These are phyloP conservation scores for Drechslerella stenobrocha DNA, from an alignment of 2,329 filamentous ascomycete species.

Conservation along the genomic window DNA sequence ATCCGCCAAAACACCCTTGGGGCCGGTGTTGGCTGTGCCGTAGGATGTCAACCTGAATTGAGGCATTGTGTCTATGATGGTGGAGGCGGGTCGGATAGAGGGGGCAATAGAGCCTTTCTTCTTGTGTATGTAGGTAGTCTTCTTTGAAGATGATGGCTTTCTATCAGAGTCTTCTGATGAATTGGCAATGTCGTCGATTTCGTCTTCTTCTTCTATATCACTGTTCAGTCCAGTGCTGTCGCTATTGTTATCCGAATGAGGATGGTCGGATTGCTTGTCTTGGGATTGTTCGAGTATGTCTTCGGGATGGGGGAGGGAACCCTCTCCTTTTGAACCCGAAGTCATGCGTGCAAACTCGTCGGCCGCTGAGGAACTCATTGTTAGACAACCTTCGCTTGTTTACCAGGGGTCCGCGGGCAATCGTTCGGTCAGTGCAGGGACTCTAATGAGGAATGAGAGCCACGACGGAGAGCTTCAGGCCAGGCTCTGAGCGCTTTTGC, in stretches of 20 bases:
- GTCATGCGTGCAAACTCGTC: conserved; percentile 48
- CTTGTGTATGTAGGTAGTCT: conserved; percentile 45
- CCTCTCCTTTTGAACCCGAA: conserved; percentile 49
- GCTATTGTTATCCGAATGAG: conserved; percentile 42
- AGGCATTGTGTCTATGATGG: conserved; percentile 47
- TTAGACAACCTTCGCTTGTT: conserved; percentile 14
- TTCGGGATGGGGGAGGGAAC: conserved; percentile 52
- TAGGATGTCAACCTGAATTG: conserved; percentile 45
- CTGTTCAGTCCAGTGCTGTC: conserved; percentile 48
- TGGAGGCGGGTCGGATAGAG: conserved; percentile 39
- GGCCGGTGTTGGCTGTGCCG: conserved; percentile 59
- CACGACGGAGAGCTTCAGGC: conserved; percentile 34
- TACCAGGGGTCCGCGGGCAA: conserved; percentile 14
- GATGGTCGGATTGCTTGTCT: conserved; percentile 39
- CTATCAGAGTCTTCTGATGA: conserved; percentile 36
- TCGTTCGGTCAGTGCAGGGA: conserved; percentile 33
- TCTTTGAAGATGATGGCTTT: conserved; percentile 31
- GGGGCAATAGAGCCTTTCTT: conserved; percentile 45
- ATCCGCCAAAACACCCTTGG: conserved; percentile 84
- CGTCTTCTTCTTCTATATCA: conserved; percentile 46
- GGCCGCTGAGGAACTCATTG: conserved; percentile 49
- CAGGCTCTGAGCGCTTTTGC: conserved; percentile 31
- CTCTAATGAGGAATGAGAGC: conserved; percentile 49
- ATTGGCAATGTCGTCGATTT: conserved; percentile 44
- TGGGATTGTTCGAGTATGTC: conserved; percentile 49